Conservation (phyloP, 2,329 filamentous ascomycete genomes). For the Lasiodiplodia sp. region DNA sequence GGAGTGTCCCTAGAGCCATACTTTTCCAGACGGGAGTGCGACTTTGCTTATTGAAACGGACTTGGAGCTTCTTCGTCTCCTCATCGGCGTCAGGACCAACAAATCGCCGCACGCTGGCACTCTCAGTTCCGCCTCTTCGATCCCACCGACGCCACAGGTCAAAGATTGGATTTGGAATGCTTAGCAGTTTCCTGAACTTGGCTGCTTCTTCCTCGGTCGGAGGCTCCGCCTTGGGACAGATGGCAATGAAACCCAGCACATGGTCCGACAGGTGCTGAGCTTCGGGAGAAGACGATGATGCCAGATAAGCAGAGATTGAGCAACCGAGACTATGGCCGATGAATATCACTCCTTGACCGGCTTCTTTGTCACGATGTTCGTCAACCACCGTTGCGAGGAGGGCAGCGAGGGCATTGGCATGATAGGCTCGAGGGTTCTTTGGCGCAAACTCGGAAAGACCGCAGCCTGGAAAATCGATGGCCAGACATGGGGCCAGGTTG, state of each 20-base stretch:
- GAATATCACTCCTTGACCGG: constrained; percentile 75
- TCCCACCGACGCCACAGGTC: constrained; percentile 81
- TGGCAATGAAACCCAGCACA: constrained; percentile 78
- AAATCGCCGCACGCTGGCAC: constrained; percentile 80
- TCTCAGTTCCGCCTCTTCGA: constrained; percentile 77
- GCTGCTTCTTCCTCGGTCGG: constrained; percentile 61
- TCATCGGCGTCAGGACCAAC: constrained; percentile 71
- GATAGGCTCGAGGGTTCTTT: constrained; percentile 78
- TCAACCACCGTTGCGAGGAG: constrained; percentile 79
- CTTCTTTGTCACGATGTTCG: constrained; percentile 70
- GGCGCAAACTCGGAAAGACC: constrained; percentile 80
- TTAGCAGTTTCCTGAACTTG: constrained; percentile 65
- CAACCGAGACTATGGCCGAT: constrained; percentile 93
- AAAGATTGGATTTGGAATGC: constrained; percentile 76
- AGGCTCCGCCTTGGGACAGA: constrained; percentile 78
- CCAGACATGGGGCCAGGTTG: constrained; percentile 83
- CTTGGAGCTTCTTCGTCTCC: constrained; percentile 71
- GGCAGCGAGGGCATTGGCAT: constrained; percentile 75
- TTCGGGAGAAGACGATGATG: constrained; percentile 65
- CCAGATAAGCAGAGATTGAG: constrained; percentile 75
- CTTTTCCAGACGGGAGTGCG: constrained; percentile 82
- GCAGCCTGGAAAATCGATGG: constrained; percentile 90
- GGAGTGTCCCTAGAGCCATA: constrained; percentile 77
- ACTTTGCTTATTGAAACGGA: constrained; percentile 82
- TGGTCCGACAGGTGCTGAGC: constrained; percentile 64